Evolutionary conservation across 345 rosid species (phyloP).

Genomic region (Acer yangbiense): DNA sequence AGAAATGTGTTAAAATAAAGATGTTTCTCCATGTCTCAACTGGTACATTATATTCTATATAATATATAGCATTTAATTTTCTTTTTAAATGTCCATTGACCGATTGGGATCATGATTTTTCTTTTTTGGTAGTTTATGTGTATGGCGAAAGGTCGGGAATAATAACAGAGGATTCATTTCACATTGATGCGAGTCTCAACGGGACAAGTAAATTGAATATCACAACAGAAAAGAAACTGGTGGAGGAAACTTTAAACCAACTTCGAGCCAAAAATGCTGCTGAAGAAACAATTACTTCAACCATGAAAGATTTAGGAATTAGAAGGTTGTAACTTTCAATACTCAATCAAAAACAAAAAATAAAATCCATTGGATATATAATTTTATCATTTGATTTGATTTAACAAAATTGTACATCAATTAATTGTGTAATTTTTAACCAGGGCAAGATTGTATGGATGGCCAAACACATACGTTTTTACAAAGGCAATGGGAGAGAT

Average conservation of each 20-base stretch:
- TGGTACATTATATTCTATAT: conserved; percentile 22
- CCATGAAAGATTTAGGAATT: conserved; percentile 57
- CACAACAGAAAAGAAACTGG: conserved; percentile 33
- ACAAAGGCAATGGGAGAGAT: conserved; percentile 92
- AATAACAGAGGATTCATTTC: conserved; percentile 37
- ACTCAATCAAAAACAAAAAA: no score
- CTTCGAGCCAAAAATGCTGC: conserved; percentile 28
- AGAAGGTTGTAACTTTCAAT: conserved; percentile 32
- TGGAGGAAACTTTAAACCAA: conserved; percentile 34
- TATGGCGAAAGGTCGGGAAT: conserved; percentile 54
- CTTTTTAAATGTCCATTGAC: not conserved
- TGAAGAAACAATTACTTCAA: conserved; percentile 21
- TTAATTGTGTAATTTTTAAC: not conserved
- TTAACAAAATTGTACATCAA: not conserved
- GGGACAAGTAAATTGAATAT: conserved; percentile 34
- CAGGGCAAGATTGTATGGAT: conserved; percentile 70
- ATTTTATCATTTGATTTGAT: no score
- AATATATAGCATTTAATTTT: not conserved
- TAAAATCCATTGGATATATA: no score
- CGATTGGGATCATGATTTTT: not conserved
- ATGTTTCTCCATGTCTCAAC: conserved; percentile 38
- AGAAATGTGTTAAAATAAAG: conserved; percentile 28
- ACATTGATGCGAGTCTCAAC: conserved; percentile 44
- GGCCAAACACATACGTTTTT: conserved; percentile 80
- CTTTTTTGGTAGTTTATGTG: conserved; percentile 55